Conservation (phyloP, 2,329 filamentous ascomycete species). For the Exophiala lecanii-corni region DNA sequence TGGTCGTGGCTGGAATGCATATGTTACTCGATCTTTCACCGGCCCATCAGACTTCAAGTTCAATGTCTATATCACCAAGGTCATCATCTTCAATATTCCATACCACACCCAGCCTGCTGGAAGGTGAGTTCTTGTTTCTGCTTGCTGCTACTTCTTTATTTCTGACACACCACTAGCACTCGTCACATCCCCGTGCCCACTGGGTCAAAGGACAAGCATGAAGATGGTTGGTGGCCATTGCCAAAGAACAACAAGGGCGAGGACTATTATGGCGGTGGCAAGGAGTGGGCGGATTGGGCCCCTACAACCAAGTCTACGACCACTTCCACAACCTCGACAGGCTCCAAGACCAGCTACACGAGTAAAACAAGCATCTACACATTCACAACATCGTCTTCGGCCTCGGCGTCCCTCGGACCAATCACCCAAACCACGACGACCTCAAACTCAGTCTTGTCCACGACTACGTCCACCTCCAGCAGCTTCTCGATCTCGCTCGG, state of each 20-base stretch:
- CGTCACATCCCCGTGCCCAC: not conserved
- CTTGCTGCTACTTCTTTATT: not conserved
- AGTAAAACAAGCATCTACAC: not conserved
- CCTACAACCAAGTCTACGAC: not conserved
- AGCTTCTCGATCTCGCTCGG: slow-evolving; percentile 1
- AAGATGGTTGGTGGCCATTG: slow-evolving; percentile 11
- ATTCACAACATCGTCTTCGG: not conserved
- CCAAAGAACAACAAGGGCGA: slow-evolving; percentile 7
- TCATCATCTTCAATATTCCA: slow-evolving; percentile 10
- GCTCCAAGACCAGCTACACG: not conserved
- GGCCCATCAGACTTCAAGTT: slow-evolving; percentile 8
- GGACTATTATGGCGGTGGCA: slow-evolving; percentile 2
- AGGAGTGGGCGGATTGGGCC: slow-evolving; percentile 11
- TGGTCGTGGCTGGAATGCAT: slow-evolving; percentile 12
- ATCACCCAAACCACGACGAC: not conserved
- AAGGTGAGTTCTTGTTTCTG: slow-evolving; percentile 3
- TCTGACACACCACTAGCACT: not conserved
- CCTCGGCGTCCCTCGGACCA: not conserved
- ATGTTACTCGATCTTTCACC: slow-evolving; percentile 14
- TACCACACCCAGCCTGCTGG: slow-evolving; percentile 5
- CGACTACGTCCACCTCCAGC: not conserved
- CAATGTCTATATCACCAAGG: slow-evolving; percentile 10
- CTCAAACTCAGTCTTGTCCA: not conserved
- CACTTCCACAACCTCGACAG: not conserved
- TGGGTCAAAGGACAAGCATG: not conserved